phyloP scores from a whole-genome alignment of 441 rosid species.

The Arabidopsis lyrata region DNA sequence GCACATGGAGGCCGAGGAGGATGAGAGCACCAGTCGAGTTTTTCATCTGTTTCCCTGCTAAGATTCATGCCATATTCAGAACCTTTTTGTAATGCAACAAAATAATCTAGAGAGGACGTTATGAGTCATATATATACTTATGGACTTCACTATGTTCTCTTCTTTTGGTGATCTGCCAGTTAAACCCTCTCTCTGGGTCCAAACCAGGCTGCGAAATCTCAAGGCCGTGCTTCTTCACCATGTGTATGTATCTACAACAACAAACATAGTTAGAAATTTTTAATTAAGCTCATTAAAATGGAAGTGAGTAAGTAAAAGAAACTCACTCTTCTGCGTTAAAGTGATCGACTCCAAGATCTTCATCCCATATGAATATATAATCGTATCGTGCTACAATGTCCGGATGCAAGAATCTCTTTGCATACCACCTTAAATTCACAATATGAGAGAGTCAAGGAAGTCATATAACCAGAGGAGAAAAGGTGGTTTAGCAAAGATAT shows the following conservation, averaged over 20 bases:
- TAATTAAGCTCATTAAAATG: slow-evolving; percentile 1
- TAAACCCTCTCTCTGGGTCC: slow-evolving; percentile 82
- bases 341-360: slow-evolving; percentile 94
- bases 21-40: slow-evolving; percentile 84
- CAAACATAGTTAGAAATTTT: not conserved
- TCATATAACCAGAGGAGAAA: not conserved
- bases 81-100: not conserved
- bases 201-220: slow-evolving; percentile 98
- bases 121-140: slow-evolving; percentile 60
- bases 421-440: slow-evolving; percentile 85
- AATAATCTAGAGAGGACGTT: slow-evolving; percentile 27
- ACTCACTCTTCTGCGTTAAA: slow-evolving; percentile 91
- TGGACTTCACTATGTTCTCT: slow-evolving; percentile 90
- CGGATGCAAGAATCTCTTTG: slow-evolving; percentile 98
- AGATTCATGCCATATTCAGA: slow-evolving; percentile 27
- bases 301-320: slow-evolving; percentile 18
- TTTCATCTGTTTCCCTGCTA: slow-evolving; percentile 73
- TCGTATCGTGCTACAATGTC: slow-evolving; percentile 94
- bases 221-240: slow-evolving; percentile 86
- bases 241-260: slow-evolving; percentile 67
- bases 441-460: slow-evolving; percentile 8
- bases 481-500: not conserved
- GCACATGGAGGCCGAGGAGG: slow-evolving; percentile 98
- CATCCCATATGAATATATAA: slow-evolving; percentile 98
- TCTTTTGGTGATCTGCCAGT: slow-evolving; percentile 98